A percentile compares a stretch with the other conserved stretches of the same genome.
phyloP scores from a whole-genome alignment of 345 rosid species.

The Hibiscus tridactylites region DNA sequence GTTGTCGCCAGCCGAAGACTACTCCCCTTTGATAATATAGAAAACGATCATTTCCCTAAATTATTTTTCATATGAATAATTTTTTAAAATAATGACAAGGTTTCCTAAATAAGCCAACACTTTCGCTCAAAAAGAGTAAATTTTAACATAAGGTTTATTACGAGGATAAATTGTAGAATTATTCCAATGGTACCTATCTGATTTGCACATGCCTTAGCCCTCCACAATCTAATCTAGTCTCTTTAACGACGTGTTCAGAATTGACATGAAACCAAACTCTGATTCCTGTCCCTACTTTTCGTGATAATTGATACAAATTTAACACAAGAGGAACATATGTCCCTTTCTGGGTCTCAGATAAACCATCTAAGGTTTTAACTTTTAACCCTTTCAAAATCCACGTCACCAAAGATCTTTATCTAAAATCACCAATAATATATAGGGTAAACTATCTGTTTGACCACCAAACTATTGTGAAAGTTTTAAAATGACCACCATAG shows the following conservation, averaged over 20 bases:
- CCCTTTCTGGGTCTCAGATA: neutral
- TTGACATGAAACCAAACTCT: neutral
- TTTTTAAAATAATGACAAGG: too few relatives aligned
- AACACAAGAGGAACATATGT: neutral
- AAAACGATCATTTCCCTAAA: too few relatives aligned
- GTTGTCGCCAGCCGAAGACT: too few relatives aligned
- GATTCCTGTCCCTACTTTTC: neutral
- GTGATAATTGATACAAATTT: neutral
- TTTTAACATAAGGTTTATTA: too few relatives aligned
- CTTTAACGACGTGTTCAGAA: neutral
- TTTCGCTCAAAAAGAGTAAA: too few relatives aligned
- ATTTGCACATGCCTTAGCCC: neutral
- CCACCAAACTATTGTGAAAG: too few relatives aligned
- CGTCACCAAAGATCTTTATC: neutral
- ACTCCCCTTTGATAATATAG: too few relatives aligned
- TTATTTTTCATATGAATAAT: too few relatives aligned
- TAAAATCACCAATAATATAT: neutral
- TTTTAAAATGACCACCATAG: too few relatives aligned
- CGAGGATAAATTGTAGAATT: neutral
- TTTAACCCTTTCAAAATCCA: neutral
- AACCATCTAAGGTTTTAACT: neutral
- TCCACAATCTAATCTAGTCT: neutral
- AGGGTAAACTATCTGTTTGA: too few relatives aligned
- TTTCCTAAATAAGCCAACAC: too few relatives aligned
- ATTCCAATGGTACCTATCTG: neutral